Evolutionary conservation across 2,329 filamentous ascomycete genomes (phyloP).

Genomic region (Curvularia eragrostidis): DNA sequence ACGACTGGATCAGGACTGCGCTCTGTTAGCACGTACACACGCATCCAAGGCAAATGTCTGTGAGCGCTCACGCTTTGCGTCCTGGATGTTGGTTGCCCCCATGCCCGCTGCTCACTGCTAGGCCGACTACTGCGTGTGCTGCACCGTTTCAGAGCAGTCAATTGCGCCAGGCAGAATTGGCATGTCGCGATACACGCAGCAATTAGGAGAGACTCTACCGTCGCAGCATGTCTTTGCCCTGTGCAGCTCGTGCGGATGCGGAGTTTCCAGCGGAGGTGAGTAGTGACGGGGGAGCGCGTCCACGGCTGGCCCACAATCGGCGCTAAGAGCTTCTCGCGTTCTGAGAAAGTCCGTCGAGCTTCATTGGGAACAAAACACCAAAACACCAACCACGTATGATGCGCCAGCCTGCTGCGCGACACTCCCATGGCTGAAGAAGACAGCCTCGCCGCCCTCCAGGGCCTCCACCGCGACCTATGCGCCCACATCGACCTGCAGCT

Average conservation of each 20-base stretch:
- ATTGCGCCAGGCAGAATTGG: neutral
- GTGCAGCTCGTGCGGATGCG: slow-evolving; percentile 13
- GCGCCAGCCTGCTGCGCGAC: slow-evolving; percentile 33
- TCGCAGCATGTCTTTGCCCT: neutral
- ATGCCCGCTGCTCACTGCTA: slow-evolving; percentile 26
- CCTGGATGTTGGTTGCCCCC: slow-evolving; percentile 45
- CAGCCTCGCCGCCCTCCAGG: slow-evolving; percentile 78
- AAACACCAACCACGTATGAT: slow-evolving; percentile 40
- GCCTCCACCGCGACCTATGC: slow-evolving; percentile 83
- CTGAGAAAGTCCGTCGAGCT: slow-evolving; percentile 32
- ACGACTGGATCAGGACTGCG: slow-evolving; percentile 40
- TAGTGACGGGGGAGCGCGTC: slow-evolving; percentile 16
- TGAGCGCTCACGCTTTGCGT: slow-evolving; percentile 41
- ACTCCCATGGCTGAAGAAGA: slow-evolving; percentile 73
- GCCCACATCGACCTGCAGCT: slow-evolving; percentile 75
- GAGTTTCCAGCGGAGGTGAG: slow-evolving; percentile 29
- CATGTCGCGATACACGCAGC: neutral
- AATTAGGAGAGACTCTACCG: neutral
- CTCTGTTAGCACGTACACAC: slow-evolving; percentile 17
- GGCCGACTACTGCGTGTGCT: slow-evolving; percentile 1
- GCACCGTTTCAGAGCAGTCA: slow-evolving; percentile 13
- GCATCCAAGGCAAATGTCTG: neutral
- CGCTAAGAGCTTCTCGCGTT: slow-evolving; percentile 39
- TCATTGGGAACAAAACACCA: slow-evolving; percentile 30
- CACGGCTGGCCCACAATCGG: slow-evolving; percentile 2